Evolutionary conservation across 129 eudicot genomes (phyloP), one percentile per base, ranked within the genome.

Genomic region (Cynara cardunculus): DNA sequence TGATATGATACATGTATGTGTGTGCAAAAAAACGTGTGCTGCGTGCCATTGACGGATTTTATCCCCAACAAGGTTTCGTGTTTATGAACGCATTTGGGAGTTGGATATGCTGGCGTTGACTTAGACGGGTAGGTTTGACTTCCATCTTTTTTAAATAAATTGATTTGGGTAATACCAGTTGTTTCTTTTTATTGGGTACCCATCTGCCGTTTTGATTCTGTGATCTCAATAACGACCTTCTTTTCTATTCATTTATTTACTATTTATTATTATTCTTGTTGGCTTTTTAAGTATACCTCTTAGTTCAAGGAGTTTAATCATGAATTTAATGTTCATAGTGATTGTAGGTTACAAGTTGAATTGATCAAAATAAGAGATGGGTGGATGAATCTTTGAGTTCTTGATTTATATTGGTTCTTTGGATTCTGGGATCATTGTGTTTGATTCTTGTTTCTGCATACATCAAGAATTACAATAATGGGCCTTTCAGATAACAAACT

Each of bases 81-180:
- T 69, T 76, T 53, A 9, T 56, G 11, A 59, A 25, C 61, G 75
- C 69, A 81, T 81, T 74, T 46, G 68, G 71, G 62, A 65, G 21
- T 62, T 72, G 69, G 25, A 74, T 27, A 27, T 67, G 67, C 74
- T 68, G 59, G 71, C 62, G 26, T 62, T 75, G 80, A 83, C 73
- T 71, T 82, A 41, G 26, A 77, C 77, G 64, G 49, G 34, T 77
- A 26, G 81, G 81, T 69, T 75, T 69, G 77, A 70, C 77, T 76
- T 82, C 72, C 77, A 76, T 76, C 32, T 82, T 75, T 75, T 61
- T 76, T 75, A 69, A 19, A 75, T 68, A 49, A 69, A 28, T 76
- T 56, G 35, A 25, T 71, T 22, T 18, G 24, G 19, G 41, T 0
- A 39, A 34, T 26, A 26, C 53, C 25, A 73, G 25, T 46, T 73